Percentiles rank a stretch among this genome's conserved stretches.
These are phyloP conservation scores for Fusarium subglutinans DNA, from an alignment of 2,329 filamentous ascomycete species.

Conservation along the genomic window DNA sequence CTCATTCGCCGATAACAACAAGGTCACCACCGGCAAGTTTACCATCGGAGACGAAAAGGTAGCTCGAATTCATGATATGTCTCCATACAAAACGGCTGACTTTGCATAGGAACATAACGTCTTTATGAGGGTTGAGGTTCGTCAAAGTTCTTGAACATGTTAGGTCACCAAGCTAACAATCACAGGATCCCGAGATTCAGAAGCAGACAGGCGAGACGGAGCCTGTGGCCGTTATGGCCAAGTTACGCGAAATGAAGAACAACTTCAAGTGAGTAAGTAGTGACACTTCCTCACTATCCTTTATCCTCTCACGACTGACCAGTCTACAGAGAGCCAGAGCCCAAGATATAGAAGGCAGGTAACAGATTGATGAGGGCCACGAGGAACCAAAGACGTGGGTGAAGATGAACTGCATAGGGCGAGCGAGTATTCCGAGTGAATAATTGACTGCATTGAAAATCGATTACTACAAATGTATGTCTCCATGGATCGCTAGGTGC, in stretches of 20 bases:
- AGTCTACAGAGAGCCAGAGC: slow-evolving; percentile 30
- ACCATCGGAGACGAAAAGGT: slow-evolving; percentile 98
- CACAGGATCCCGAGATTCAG: slow-evolving; percentile 82
- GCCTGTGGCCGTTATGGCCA: slow-evolving; percentile 84
- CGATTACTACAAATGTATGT: slow-evolving; percentile 39
- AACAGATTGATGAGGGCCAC: not conserved
- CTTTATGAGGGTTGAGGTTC: slow-evolving; percentile 88
- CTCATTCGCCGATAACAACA: slow-evolving; percentile 79
- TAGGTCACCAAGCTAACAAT: not conserved
- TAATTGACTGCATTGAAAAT: not conserved
- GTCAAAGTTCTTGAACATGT: slow-evolving; percentile 41
- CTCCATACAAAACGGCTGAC: not conserved
- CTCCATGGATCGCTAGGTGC: slow-evolving; percentile 50
- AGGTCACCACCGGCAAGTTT: slow-evolving; percentile 92
- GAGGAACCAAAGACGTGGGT: not conserved
- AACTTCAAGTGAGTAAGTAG: slow-evolving; percentile 67
- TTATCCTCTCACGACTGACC: not conserved
- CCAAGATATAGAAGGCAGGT: slow-evolving; percentile 46
- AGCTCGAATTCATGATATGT: slow-evolving; percentile 23
- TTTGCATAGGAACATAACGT: slow-evolving; percentile 83
- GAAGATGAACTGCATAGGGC: not conserved
- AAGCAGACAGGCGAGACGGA: slow-evolving; percentile 83
- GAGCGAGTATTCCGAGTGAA: slow-evolving; percentile 1
- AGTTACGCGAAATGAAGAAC: slow-evolving; percentile 92
- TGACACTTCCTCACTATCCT: not conserved